Conservation (phyloP, 768 basidiomycete species). For the Suillus weaverae region DNA sequence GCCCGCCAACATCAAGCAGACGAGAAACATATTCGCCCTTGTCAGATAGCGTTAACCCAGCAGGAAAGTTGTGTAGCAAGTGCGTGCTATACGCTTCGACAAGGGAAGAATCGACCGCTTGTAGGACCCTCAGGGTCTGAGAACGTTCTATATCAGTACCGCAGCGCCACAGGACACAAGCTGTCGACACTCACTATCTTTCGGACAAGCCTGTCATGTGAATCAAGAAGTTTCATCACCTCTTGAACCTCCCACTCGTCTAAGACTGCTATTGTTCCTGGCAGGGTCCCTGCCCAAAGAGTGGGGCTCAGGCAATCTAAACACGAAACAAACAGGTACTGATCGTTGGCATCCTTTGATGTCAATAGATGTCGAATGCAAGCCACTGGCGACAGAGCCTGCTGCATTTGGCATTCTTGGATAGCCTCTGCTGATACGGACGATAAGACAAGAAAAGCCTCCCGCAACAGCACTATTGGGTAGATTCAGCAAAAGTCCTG, state of each 20-base stretch:
- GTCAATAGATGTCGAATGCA: conserved; percentile 58
- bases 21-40: conserved; percentile 45
- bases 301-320: conserved; percentile 55
- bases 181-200: conserved; percentile 46
- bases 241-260: conserved; percentile 75
- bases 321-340: conserved; percentile 67
- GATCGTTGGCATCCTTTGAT: conserved; percentile 57
- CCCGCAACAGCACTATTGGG: conserved; percentile 30
- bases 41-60: conserved; percentile 33
- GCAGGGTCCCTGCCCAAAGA: conserved; percentile 67
- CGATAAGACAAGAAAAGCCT: conserved; percentile 34
- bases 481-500: conserved; percentile 17
- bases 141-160: conserved; percentile 10
- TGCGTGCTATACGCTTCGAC: conserved; percentile 55
- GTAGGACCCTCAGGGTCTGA: conserved; percentile 62
- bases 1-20: conserved; percentile 55
- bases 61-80: conserved; percentile 39
- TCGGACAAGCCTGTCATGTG: conserved; percentile 56
- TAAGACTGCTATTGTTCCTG: conserved; percentile 50
- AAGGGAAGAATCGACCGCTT: conserved; percentile 57
- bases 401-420: conserved; percentile 13
- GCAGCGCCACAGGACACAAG: background rate
- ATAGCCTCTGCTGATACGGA: conserved; percentile 23
- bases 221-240: conserved; percentile 67
- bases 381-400: conserved; percentile 35